A percentile compares a stretch with the other conserved stretches of the same genome.
Conservation (phyloP, 257 asterid genomes). For the Solanum etuberosum region DNA sequence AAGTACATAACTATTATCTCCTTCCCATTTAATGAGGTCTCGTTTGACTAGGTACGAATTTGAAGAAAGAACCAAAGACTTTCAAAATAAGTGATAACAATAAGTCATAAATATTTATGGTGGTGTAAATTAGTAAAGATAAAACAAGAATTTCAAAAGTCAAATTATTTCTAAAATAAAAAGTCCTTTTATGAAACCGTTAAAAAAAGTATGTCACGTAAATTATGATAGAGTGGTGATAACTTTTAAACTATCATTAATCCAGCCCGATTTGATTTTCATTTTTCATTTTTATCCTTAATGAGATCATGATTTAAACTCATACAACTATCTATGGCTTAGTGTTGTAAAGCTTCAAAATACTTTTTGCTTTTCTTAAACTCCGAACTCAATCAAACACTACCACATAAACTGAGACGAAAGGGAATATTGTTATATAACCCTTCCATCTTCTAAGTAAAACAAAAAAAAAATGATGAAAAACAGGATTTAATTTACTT, state of each 20-base stretch:
- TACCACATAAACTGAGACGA: neutral
- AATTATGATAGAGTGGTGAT: no score
- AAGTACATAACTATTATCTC: neutral
- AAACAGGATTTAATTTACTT: conserved; percentile 11
- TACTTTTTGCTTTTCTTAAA: rapidly evolving
- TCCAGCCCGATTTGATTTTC: neutral
- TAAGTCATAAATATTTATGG: neutral
- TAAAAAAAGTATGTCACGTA: no score
- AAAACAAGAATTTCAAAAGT: neutral
- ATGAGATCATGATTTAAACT: neutral
- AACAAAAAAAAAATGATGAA: neutral
- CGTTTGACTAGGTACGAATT: neutral
- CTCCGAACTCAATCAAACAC: neutral
- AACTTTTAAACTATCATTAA: neutral
- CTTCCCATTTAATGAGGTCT: neutral
- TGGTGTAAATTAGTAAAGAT: no score
- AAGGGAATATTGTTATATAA: neutral
- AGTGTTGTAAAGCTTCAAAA: neutral
- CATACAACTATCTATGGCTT: neutral
- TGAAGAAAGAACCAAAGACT: neutral
- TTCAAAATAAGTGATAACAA: neutral
- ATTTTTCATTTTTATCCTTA: neutral
- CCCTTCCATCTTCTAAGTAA: neutral
- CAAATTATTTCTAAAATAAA: neutral
- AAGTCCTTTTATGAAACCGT: no score